Conservation (phyloP, 1,139 yeast species). For the Saccharomyces hybrid region DNA sequence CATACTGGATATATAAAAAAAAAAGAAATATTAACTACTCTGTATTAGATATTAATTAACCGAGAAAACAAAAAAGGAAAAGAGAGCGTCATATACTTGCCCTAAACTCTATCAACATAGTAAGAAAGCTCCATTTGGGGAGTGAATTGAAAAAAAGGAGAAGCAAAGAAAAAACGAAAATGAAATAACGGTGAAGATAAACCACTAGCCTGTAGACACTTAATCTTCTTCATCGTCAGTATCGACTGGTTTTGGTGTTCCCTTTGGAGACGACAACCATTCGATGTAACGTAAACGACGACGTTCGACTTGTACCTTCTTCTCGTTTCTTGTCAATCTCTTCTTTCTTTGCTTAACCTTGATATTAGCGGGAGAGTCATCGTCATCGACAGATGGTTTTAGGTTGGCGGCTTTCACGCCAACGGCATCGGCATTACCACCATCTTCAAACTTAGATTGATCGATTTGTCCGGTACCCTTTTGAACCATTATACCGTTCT, state of each 20-base stretch:
- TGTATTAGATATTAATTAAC: not conserved
- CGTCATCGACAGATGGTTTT: conserved; percentile 43
- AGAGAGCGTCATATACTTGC: not conserved
- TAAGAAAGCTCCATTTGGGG: not conserved
- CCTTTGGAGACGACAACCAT: conserved; percentile 94
- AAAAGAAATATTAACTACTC: not conserved
- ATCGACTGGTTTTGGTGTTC: conserved; percentile 89
- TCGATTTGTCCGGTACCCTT: conserved; percentile 76
- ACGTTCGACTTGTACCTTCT: conserved; percentile 85
- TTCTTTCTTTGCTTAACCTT: conserved; percentile 87
- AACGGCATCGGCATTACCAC: conserved; percentile 45
- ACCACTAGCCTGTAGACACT: not conserved
- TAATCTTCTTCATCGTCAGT: conserved; percentile 81
- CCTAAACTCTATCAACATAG: not conserved
- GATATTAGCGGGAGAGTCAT: conserved; percentile 92
- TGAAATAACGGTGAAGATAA: not conserved
- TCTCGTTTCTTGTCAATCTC: conserved; percentile 94
- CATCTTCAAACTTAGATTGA: conserved; percentile 72
- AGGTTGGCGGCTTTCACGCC: conserved; percentile 37
- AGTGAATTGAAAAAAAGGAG: not conserved
- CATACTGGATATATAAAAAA: not conserved
- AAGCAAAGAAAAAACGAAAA: not conserved
- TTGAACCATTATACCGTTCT: conserved; percentile 80
- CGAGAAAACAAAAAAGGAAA: not conserved
- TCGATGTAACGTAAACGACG: conserved; percentile 89